phyloP scores from a whole-genome alignment of 1,284 basidiomycete genomes.

The Leccinum solheimii region DNA sequence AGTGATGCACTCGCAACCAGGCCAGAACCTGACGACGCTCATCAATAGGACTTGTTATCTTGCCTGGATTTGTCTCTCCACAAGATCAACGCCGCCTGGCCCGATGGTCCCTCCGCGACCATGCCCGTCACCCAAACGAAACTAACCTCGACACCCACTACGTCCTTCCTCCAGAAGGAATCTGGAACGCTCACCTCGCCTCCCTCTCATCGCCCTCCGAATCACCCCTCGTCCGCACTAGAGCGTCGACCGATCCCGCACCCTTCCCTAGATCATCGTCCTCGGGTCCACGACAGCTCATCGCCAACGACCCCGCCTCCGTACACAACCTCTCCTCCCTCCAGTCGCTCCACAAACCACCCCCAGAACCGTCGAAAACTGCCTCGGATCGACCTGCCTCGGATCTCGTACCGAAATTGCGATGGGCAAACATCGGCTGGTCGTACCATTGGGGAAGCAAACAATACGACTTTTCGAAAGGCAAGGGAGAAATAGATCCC shows the following conservation, averaged over 20 bases:
- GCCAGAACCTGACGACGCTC: neutral
- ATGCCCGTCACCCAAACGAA: conserved; percentile 78
- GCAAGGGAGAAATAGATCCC: conserved; percentile 60
- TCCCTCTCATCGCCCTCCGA: conserved; percentile 24
- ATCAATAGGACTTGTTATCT: conserved; percentile 70
- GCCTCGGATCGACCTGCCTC: conserved; percentile 46
- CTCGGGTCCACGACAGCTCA: no score
- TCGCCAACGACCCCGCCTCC: no score
- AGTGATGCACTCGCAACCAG: conserved; percentile 19
- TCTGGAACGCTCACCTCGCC: conserved; percentile 66
- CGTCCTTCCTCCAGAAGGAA: conserved; percentile 62
- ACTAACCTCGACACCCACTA: conserved; percentile 89
- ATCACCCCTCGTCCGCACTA: no score
- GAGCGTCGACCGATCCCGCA: no score
- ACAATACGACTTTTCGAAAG: conserved; percentile 81
- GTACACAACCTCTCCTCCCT: no score
- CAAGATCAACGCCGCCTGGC: conserved; percentile 67
- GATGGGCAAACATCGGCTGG: conserved; percentile 94
- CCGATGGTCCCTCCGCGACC: conserved; percentile 68
- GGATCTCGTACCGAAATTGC: conserved; percentile 65
- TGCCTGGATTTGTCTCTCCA: conserved; percentile 69
- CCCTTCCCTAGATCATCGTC: no score
- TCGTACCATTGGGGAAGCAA: conserved; percentile 93
- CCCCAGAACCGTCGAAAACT: conserved; percentile 57
- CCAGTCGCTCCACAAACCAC: conserved; percentile 44